Evolutionary conservation across 208 protist genomes (phyloP), one percentile per base, ranked within the genome.

Genomic region (Crithidia thermophila): DNA sequence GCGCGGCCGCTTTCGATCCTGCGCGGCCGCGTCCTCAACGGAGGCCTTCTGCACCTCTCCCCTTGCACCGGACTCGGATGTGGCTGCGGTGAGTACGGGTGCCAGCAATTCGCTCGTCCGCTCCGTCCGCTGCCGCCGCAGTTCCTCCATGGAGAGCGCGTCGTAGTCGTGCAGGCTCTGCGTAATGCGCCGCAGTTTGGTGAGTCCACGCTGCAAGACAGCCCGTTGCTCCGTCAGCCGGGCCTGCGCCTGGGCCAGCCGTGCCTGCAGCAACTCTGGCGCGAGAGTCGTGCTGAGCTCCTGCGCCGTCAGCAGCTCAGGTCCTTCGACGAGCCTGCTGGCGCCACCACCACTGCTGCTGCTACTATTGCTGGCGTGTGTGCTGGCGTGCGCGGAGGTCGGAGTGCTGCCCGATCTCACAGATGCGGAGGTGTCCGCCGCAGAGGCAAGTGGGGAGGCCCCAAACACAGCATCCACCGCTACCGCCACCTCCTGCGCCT

Each of bases 141-240:
- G 60, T 42, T 47, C 60, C 14, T 18, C 59, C 13, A 61, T 16
- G 28, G 68, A 42, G 23, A 56, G 34, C 4, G 51, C 68, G 37
- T 75, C 68, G 59, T 67, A 75, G 27, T 20, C 43, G 5, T 59
- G 50, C 47, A 84, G 33, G 18, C 40, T 45, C 14, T 55, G 34
- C 23, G 79, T 28, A 9, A 72, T 20, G 2, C 43, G 57, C 11
- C 79, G 68, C 39, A 73, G 20, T 39, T 67, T 80, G 18, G 10
- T 27, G 21, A 80, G 40, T 0, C 74, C 60, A 8, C 53, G 58
- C 33, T 46, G 40, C 45, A 75, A 53, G 6, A 42, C 42, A 3
- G 13, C 28, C 10, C 52, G 36, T 14, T 30, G 18, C 43, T 27
- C 50, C 8, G 13, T 52, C 11, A 57, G 60, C 34, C 36, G 64